Conservation (phyloP, 176 grass and related monocot genomes). For the Paspalum vaginatum region DNA sequence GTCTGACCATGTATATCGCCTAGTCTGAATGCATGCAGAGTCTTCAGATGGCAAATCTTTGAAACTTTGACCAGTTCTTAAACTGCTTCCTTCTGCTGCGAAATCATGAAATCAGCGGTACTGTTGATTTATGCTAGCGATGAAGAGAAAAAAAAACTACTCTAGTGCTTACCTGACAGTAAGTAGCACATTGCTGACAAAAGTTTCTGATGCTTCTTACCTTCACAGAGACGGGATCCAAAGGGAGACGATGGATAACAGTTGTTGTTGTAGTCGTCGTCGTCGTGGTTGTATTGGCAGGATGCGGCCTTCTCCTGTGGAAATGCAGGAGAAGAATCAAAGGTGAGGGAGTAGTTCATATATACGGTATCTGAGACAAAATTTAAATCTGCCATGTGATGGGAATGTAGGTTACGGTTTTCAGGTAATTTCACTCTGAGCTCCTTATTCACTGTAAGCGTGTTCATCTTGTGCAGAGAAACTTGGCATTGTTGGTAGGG, state of each 20-base stretch:
- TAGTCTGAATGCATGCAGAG: constrained; percentile 28
- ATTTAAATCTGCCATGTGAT: not conserved
- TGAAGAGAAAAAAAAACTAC: not conserved
- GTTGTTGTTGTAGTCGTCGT: constrained; percentile 9
- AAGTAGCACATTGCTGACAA: not conserved
- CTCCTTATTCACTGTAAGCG: not conserved
- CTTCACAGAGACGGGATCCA: constrained; percentile 19
- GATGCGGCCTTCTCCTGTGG: constrained; percentile 40
- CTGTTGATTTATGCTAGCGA: not conserved
- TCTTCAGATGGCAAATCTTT: constrained; percentile 1
- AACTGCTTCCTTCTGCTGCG: not conserved
- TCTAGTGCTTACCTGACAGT: not conserved
- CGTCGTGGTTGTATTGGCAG: constrained; percentile 27
- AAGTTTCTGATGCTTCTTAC: not conserved
- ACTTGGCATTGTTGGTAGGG: constrained; percentile 24
- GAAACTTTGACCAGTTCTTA: not conserved
- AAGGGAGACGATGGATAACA: constrained; percentile 10
- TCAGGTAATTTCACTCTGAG: not conserved
- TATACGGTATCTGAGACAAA: not conserved
- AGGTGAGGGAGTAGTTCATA: constrained; percentile 26
- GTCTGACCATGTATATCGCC: constrained; percentile 3
- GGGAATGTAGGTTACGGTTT: not conserved
- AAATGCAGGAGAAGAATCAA: constrained; percentile 57
- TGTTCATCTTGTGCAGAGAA: constrained; percentile 18
- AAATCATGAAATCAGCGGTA: not conserved